Evolutionary conservation across 2,329 filamentous ascomycete species (phyloP), one percentile per base, ranked within the genome.

Genomic region (Nannizziopsis barbatae): DNA sequence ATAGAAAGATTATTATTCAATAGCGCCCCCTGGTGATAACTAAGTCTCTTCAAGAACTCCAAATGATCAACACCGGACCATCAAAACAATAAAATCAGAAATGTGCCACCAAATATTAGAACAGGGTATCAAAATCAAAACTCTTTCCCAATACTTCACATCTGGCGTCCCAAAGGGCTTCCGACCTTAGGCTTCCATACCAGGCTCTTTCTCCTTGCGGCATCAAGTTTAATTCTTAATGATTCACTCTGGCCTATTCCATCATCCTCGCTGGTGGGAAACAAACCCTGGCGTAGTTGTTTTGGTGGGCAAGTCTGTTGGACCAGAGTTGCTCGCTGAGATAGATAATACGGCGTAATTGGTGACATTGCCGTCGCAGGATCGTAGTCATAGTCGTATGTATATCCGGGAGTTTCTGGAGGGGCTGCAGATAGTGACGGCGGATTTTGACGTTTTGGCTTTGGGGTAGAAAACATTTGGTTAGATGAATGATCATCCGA

Each of bases 111-210:
- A 37, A 36, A 37, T 15, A 41, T 22, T n/a, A n/a, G n/a, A n/a
- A 15, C 17, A 41, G 12, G 22, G 20, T 10, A 41, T 20, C 38
- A 20, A 41, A 22, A 20, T 17, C 8, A 2, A 20, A 41, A 15
- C 14, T 8, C 3, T 39, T 7, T 40, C n/a, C 1, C 22, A 27
- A 27, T 27, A 3, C 7, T 27, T 46, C 18, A 39, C 20, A 32
- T 8, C 11, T 47, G 37, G 17, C 33, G 31, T 20, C 78, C 75
- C 56, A 89, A 67, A 1, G 84, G 85, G 63, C 84, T 89, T 14
- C 76, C 81, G 50, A 86, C 69, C 66, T 84, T 83, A 27, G 84
- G 85, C 30, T 83, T 83, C 69, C 81, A 87, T 60, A 86, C 83
- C 63, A 87, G 62, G 60, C 83, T 90, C 75, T 86, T 87, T 52